Evolutionary conservation across 805 yeast species (phyloP).

Genomic region (Metschnikowia bowlesiae): DNA sequence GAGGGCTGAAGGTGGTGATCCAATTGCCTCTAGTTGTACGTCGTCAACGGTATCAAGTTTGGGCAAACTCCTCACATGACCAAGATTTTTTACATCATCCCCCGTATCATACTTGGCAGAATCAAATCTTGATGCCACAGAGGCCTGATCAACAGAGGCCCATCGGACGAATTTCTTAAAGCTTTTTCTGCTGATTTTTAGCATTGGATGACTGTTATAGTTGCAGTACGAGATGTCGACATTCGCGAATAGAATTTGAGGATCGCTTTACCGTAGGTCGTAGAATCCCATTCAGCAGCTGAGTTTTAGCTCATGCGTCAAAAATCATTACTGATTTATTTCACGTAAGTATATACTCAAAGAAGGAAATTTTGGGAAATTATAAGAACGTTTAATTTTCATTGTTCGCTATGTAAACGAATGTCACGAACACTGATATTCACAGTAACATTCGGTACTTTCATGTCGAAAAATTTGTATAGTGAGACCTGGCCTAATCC

Average conservation of each 20-base stretch:
- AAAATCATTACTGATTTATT: too few relatives aligned
- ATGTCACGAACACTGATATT: too few relatives aligned
- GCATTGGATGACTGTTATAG: background rate
- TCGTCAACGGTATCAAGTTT: slow-evolving; percentile 18
- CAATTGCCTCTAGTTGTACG: slow-evolving; percentile 38
- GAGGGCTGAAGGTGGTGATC: slow-evolving; percentile 46
- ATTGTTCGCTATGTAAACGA: too few relatives aligned
- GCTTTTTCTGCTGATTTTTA: background rate
- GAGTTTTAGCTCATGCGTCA: too few relatives aligned
- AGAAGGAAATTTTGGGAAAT: too few relatives aligned
- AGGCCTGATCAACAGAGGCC: slow-evolving; percentile 5
- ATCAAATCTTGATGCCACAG: slow-evolving; percentile 4
- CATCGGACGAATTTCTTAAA: background rate
- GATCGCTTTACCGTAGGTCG: background rate
- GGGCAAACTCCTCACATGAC: slow-evolving; percentile 15
- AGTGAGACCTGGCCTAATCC: too few relatives aligned
- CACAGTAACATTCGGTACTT: too few relatives aligned
- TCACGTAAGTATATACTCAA: too few relatives aligned
- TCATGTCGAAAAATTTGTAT: too few relatives aligned
- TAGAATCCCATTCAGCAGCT: too few relatives aligned
- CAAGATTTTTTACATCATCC: slow-evolving; percentile 8
- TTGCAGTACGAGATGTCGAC: background rate
- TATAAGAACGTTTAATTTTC: too few relatives aligned
- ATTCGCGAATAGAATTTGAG: background rate
- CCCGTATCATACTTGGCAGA: slow-evolving; percentile 6